phyloP scores from a whole-genome alignment of 2,329 filamentous ascomycete species.

The Acrocalymma vagum region DNA sequence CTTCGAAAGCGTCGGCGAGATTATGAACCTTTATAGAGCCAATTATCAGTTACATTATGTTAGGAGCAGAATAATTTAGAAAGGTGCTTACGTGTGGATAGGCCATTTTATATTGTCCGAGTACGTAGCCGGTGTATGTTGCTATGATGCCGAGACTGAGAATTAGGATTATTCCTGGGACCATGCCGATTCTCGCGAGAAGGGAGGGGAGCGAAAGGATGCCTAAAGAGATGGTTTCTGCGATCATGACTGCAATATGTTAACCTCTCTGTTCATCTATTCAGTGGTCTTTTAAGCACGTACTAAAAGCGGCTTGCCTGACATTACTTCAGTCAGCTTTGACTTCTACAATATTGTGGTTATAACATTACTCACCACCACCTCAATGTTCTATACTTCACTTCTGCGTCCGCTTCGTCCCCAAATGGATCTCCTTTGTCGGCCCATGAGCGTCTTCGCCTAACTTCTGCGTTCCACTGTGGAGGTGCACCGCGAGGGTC shows the following conservation, averaged over 20 bases:
- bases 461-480: not conserved
- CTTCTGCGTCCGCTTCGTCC: slow-evolving; percentile 42
- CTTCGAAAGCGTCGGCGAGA: slow-evolving; percentile 69
- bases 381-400: slow-evolving; percentile 60
- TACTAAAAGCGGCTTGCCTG: slow-evolving; percentile 44
- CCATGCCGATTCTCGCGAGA: slow-evolving; percentile 59
- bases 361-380: slow-evolving; percentile 51
- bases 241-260: slow-evolving; percentile 58
- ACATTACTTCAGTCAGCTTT: slow-evolving; percentile 10
- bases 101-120: slow-evolving; percentile 64
- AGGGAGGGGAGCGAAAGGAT: slow-evolving; percentile 63
- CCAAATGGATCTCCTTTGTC: slow-evolving; percentile 29
- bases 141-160: slow-evolving; percentile 62
- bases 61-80: slow-evolving; percentile 53
- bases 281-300: slow-evolving; percentile 30
- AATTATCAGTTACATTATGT: not conserved
- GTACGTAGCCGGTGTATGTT: slow-evolving; percentile 67
- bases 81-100: slow-evolving; percentile 68
- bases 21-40: slow-evolving; percentile 22
- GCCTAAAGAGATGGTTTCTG: slow-evolving; percentile 63
- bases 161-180: slow-evolving; percentile 63
- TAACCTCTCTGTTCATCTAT: not conserved
- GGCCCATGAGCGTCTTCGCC: not conserved
- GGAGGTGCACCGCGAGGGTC: not conserved
- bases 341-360: not conserved